A percentile compares a stretch with the other conserved stretches of the same genome.
These are phyloP conservation scores for Mycena rebaudengoi DNA, from an alignment of 768 basidiomycete species.

Conservation along the genomic window DNA sequence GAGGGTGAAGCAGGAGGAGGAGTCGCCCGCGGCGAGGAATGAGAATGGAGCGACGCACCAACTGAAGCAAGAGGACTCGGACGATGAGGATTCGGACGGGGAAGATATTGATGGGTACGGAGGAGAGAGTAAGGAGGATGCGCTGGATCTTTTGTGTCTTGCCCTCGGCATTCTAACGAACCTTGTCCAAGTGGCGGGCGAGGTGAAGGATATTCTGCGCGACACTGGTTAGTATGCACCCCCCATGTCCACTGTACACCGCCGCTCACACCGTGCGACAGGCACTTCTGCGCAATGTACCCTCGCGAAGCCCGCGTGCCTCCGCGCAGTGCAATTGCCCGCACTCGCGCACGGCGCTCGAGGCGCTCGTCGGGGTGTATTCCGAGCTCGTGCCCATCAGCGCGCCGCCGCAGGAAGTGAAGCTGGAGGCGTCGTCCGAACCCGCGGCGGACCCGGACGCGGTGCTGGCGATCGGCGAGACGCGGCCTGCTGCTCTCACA, in stretches of 20 bases:
- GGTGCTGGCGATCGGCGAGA: conserved; percentile 45
- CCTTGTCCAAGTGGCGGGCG: conserved; percentile 67
- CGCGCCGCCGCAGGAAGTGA: conserved; percentile 27
- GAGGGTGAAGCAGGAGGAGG: conserved; percentile 19
- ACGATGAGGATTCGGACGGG: conserved; percentile 21
- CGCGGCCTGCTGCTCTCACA: conserved; percentile 74
- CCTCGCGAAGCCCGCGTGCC: conserved; percentile 57
- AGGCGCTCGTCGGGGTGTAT: conserved; percentile 62
- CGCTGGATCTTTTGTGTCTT: conserved; percentile 78
- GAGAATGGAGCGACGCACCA: neutral
- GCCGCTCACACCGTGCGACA: neutral
- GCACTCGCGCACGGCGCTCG: conserved; percentile 51
- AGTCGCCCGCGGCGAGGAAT: neutral
- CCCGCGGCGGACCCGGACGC: conserved; percentile 23
- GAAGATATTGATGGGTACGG: conserved; percentile 12
- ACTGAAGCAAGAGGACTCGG: conserved; percentile 14
- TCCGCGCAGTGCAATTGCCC: conserved; percentile 63
- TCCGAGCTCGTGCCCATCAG: conserved; percentile 39
- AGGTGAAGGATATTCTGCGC: conserved; percentile 55
- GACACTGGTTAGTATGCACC: conserved; percentile 56
- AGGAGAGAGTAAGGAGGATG: conserved; percentile 45
- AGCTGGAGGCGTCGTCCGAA: conserved; percentile 37
- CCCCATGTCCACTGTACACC: neutral
- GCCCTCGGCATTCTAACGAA: conserved; percentile 81
- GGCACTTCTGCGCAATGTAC: conserved; percentile 46